Base-by-base conservation (phyloP, 2,329 filamentous ascomycete genomes). In the Cadophora sp. region DNA sequence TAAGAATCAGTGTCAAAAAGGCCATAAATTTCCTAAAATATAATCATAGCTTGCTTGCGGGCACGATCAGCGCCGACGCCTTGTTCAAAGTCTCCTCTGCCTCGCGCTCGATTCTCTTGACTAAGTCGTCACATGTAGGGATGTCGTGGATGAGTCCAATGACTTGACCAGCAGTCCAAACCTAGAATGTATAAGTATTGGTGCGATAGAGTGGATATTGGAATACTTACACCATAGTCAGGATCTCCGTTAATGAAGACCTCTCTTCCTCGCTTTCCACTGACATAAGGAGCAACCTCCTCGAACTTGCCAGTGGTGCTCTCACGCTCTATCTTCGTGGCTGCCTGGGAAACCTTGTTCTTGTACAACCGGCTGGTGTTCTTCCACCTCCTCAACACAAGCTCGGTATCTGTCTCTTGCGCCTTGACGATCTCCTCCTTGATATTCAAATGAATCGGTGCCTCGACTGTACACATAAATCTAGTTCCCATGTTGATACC, bases 401-500 rank as follows among this genome's bases (percentile, higher is more conserved):
- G 86, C 73, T 94, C 89, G 0, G 96, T 99, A 80, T 98, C 93
- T 26, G 92, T 94, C 85, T 99, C 96, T 71, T 93, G 86, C 1
- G 94, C 92, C 65, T 89, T 86, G 62, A 97, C 94, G 76, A 99
- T 99, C 73, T 92, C 86, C 80, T 97, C 86, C 86, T 99, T 99
- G 83, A 99, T 93, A 74, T 97, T 97, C 60, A 88, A 79, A 82
- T 99, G 96, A 72, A 99, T 92, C 0, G 96, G 96, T 19, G 94
- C 90, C 81, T 98, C 96, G 55, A 95, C 85, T 0, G 96, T 98
- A 83, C 92, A 95, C 92, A 99, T 97, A 84, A 98, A 99, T 51
- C 96, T 86, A 11, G 96, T 99, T 67, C 96, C 96, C 96, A 99
- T 99, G 82, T 99, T 99, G 82, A 98, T 90, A 71, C 96, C 96